These are phyloP conservation scores for Cytospora chrysosperma DNA, from an alignment of 2,329 filamentous ascomycete species.

Conservation along the genomic window DNA sequence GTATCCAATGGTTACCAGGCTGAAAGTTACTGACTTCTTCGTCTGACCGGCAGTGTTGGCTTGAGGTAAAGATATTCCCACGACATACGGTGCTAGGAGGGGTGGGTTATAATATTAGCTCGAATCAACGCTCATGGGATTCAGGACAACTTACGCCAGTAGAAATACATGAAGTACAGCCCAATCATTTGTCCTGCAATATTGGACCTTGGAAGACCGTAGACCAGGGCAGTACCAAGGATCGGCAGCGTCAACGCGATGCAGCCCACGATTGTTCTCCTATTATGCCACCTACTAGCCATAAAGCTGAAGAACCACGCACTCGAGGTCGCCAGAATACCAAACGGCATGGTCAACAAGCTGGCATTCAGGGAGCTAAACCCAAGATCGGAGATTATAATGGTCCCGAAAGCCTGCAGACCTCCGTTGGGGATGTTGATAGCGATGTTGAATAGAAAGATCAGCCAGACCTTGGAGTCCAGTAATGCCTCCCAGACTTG, in stretches of 20 bases:
- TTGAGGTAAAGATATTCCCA: constrained; percentile 30
- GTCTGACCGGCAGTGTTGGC: constrained; percentile 34
- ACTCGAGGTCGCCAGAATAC: constrained; percentile 18
- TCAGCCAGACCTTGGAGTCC: constrained; percentile 31
- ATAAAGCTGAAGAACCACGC: constrained; percentile 22
- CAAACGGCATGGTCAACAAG: constrained; percentile 22
- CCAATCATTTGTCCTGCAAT: constrained; percentile 20
- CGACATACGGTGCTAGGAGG: constrained; percentile 29
- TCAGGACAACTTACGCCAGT: constrained; percentile 16
- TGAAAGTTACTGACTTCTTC: constrained; percentile 41
- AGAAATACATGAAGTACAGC: constrained; percentile 23
- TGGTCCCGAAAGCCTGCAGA: constrained; percentile 27
- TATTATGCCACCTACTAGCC: constrained; percentile 10
- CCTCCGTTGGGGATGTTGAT: constrained; percentile 34
- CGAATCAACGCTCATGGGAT: background rate
- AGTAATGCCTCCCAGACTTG: constrained; percentile 31
- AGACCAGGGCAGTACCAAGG: constrained; percentile 18
- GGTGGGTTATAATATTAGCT: background rate
- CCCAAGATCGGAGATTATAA: constrained; percentile 19
- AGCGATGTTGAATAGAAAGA: constrained; percentile 31
- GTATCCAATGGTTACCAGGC: constrained; percentile 40
- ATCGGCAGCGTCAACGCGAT: constrained; percentile 17
- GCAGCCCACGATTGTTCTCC: constrained; percentile 16
- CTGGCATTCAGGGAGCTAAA: constrained; percentile 20
- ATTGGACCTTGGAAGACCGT: constrained; percentile 16